phyloP scores from a whole-genome alignment of 176 grass and related monocot species.

The Otatea glauca region DNA sequence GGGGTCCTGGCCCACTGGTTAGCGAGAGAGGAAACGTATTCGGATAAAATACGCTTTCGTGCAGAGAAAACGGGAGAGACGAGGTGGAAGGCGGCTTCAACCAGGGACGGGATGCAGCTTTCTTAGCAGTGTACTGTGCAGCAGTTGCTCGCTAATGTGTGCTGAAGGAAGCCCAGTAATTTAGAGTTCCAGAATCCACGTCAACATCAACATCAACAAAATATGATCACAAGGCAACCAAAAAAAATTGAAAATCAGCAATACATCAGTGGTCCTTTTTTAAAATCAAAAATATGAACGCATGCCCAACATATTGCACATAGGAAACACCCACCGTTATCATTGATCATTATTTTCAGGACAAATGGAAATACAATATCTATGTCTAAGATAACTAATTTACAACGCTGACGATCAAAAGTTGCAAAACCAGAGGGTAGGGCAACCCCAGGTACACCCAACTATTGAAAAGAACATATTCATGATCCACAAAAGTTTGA shows the following conservation, averaged over 20 bases:
- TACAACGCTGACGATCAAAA: slow-evolving; percentile 40
- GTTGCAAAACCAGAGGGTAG: slow-evolving; percentile 3
- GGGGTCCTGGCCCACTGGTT: too few species aligned
- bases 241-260: neutral
- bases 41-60: too few species aligned
- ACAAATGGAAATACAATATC: slow-evolving; percentile 41
- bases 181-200: neutral
- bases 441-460: slow-evolving; percentile 30
- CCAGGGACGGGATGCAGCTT: too few species aligned
- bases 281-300: neutral
- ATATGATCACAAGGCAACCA: neutral
- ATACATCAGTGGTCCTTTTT: neutral
- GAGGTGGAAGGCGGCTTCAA: too few species aligned
- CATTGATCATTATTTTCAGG: slow-evolving; percentile 36
- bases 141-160: neutral
- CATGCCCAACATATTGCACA: neutral
- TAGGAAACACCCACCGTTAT: slow-evolving; percentile 1
- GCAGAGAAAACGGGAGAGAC: too few species aligned
- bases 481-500: slow-evolving; percentile 30
- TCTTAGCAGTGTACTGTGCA: neutral
- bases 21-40: too few species aligned
- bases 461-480: slow-evolving; percentile 27
- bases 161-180: neutral
- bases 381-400: slow-evolving; percentile 42
- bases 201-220: neutral